These are phyloP conservation scores for Lactifluus echinatus DNA, from an alignment of 768 basidiomycete species.

Conservation along the genomic window DNA sequence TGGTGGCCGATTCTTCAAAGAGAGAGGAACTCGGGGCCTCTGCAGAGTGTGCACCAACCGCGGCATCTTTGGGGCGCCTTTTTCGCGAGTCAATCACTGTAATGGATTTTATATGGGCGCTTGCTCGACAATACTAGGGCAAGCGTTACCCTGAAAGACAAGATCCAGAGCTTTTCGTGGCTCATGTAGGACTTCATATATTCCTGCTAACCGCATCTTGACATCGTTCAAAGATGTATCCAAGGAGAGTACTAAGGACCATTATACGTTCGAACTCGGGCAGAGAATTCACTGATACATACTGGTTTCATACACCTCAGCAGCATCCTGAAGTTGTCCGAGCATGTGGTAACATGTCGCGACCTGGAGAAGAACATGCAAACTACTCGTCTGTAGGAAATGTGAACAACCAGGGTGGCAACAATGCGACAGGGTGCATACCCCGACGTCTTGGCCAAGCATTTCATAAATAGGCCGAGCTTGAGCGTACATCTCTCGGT, in stretches of 20 bases:
- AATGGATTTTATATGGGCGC: background rate
- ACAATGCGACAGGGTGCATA: slow-evolving; percentile 29
- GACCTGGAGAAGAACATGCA: slow-evolving; percentile 66
- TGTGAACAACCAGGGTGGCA: background rate
- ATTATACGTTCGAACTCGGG: background rate
- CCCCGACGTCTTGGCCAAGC: slow-evolving; percentile 65
- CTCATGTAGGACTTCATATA: slow-evolving; percentile 79
- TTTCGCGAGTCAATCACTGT: slow-evolving; percentile 33
- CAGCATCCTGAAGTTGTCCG: slow-evolving; percentile 67
- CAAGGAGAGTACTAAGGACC: slow-evolving; percentile 50
- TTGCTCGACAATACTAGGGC: background rate
- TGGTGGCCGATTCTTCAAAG: slow-evolving; percentile 47
- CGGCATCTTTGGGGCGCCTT: slow-evolving; percentile 17
- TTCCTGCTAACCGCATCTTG: slow-evolving; percentile 84
- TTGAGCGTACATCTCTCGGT: slow-evolving; percentile 64
- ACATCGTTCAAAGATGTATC: slow-evolving; percentile 74
- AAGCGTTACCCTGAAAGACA: slow-evolving; percentile 64
- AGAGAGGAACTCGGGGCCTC: slow-evolving; percentile 39
- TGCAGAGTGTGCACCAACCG: slow-evolving; percentile 17
- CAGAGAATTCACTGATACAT: slow-evolving; percentile 19
- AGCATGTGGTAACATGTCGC: slow-evolving; percentile 75
- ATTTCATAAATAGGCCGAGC: slow-evolving; percentile 76
- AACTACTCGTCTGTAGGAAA: slow-evolving; percentile 53
- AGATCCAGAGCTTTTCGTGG: slow-evolving; percentile 75
- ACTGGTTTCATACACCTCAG: slow-evolving; percentile 81